Conservation (phyloP, 306 rosid species). For the Fagus sylvatica region DNA sequence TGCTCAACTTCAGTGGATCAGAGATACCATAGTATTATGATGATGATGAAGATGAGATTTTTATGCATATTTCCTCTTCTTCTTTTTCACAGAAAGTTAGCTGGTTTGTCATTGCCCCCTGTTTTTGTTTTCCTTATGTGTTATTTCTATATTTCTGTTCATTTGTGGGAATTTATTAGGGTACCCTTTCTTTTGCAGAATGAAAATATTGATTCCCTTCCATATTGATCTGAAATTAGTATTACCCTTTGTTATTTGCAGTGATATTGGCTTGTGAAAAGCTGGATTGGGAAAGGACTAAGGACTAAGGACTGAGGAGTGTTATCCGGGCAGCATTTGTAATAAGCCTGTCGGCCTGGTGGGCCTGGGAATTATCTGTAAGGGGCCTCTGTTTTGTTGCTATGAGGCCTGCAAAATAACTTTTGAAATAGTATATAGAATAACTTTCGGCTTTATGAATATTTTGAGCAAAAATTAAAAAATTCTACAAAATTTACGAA, state of each 20-base stretch:
- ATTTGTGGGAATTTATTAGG: neutral
- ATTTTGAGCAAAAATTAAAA: no score
- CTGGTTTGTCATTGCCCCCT: neutral
- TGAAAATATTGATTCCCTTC: neutral
- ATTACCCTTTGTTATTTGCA: slow-evolving; percentile 7
- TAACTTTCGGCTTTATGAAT: neutral
- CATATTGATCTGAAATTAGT: neutral
- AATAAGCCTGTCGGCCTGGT: slow-evolving; percentile 3
- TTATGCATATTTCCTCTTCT: neutral
- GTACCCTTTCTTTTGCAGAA: neutral
- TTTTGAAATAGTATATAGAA: neutral
- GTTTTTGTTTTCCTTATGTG: neutral
- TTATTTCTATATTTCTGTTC: neutral
- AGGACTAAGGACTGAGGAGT: no score
- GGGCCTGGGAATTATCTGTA: neutral
- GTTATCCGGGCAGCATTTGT: neutral
- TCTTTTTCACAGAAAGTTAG: neutral
- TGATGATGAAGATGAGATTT: neutral
- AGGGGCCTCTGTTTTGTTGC: slow-evolving; percentile 9
- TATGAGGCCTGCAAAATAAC: slow-evolving; percentile 14
- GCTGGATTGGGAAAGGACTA: neutral
- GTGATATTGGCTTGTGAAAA: slow-evolving; percentile 13
- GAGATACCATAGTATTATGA: neutral
- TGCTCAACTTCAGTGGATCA: neutral
- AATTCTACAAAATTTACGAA: no score